Conservation (phyloP, 2,329 filamentous ascomycete species). For the Neopestalotiopsis sp. region DNA sequence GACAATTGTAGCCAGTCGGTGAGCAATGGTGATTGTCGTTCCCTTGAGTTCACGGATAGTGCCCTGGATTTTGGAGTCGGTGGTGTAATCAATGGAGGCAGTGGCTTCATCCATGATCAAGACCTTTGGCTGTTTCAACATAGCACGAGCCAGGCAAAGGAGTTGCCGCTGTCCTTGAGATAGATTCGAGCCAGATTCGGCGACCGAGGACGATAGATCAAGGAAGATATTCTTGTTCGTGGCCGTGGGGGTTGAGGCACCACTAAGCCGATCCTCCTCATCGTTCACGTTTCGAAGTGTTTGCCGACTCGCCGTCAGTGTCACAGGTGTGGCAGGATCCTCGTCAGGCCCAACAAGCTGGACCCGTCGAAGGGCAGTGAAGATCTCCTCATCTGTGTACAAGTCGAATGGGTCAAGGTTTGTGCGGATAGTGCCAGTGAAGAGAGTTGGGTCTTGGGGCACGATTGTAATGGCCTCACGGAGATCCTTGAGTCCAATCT, state of each 20-base stretch:
- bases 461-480: conserved; percentile 96
- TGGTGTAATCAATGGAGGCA: conserved; percentile 95
- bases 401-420: conserved; percentile 92
- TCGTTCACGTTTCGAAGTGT: conserved; percentile 15
- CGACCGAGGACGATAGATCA: conserved; percentile 81
- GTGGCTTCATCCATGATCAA: conserved; percentile 99
- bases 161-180: conserved; percentile 97
- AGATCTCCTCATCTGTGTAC: conserved; percentile 91
- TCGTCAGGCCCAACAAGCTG: conserved; percentile 78
- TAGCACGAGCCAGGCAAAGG: conserved; percentile 87
- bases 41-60: conserved; percentile 92
- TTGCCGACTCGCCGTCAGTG: conserved; percentile 27
- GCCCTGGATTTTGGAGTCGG: conserved; percentile 93
- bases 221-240: conserved; percentile 96
- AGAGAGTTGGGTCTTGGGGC: conserved; percentile 93
- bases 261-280: conserved; percentile 23
- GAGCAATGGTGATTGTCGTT: conserved; percentile 96
- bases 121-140: conserved; percentile 89
- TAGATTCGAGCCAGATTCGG: conserved; percentile 91
- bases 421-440: conserved; percentile 87
- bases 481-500: conserved; percentile 90
- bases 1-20: conserved; percentile 93
- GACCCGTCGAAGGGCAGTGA: conserved; percentile 82
- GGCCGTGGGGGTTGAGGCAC: conserved; percentile 43
- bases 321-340: conserved; percentile 24